Percentiles rank a stretch among this genome's conserved stretches.
Conservation (phyloP, 2,329 filamentous ascomycete genomes). For the Fusarium xylarioides region DNA sequence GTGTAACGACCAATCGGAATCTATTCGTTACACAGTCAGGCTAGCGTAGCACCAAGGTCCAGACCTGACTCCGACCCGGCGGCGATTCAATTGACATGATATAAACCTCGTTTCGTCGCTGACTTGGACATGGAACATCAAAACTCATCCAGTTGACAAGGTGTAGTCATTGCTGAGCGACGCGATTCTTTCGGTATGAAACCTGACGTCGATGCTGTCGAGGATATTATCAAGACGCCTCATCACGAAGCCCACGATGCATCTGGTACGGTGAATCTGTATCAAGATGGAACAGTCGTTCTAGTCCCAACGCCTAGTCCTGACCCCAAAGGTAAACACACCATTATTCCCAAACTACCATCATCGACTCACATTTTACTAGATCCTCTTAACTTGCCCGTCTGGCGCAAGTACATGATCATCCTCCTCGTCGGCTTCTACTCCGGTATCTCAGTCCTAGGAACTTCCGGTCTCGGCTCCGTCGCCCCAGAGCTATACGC, state of each 20-base stretch:
- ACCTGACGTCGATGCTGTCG: not conserved
- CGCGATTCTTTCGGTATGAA: not conserved
- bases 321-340: not conserved
- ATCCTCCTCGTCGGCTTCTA: constrained; percentile 14
- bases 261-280: constrained; percentile 2
- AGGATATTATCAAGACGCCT: not conserved
- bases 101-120: not conserved
- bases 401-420: constrained; percentile 10
- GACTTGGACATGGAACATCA: fast-evolving
- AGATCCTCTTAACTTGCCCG: constrained; percentile 4
- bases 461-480: constrained; percentile 6
- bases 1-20: not conserved
- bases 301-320: constrained; percentile 2
- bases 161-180: constrained; percentile 2
- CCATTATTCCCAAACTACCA: fast-evolving
- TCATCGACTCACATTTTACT: fast-evolving
- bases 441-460: constrained; percentile 9
- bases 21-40: not conserved
- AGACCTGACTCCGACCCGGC: not conserved
- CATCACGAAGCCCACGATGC: not conserved
- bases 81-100: not conserved
- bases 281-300: constrained; percentile 6
- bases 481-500: not conserved
- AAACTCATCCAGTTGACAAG: not conserved
- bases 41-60: not conserved